Percentiles rank a stretch among this genome's conserved stretches.
phyloP scores from a whole-genome alignment of 2,329 filamentous ascomycete species.

The Neonectria magnoliae region DNA sequence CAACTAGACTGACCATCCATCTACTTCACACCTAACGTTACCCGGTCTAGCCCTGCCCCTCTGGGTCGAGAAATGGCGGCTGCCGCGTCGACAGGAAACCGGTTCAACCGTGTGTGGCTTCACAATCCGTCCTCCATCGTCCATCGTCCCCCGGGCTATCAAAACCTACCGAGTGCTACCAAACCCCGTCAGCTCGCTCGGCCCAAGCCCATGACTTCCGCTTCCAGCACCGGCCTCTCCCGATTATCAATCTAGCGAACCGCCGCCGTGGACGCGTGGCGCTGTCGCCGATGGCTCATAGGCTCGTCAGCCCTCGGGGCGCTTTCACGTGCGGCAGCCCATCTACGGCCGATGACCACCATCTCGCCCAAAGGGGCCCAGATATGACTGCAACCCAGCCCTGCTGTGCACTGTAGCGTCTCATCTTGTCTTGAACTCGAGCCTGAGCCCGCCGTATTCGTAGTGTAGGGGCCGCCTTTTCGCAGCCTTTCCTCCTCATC shows the following conservation, averaged over 20 bases:
- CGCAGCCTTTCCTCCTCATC: no score
- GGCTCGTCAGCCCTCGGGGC: slow-evolving; percentile 24
- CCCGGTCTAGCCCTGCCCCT: no score
- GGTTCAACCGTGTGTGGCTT: background rate
- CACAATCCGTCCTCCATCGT: no score
- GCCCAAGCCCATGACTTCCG: slow-evolving; percentile 41
- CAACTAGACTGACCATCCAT: no score
- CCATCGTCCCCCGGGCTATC: no score
- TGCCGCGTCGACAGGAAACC: slow-evolving; percentile 10
- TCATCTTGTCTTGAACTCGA: slow-evolving; percentile 27
- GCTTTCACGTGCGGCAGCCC: slow-evolving; percentile 38
- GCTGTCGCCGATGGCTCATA: slow-evolving; percentile 35
- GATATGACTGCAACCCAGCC: slow-evolving; percentile 35
- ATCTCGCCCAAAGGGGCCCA: slow-evolving; percentile 17
- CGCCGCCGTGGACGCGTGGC: slow-evolving; percentile 37
- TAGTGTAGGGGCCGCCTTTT: background rate
- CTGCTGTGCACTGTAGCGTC: slow-evolving; percentile 19
- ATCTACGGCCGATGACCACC: slow-evolving; percentile 41
- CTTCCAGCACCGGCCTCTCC: slow-evolving; percentile 32
- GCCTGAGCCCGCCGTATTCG: background rate
- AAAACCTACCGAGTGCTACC: no score
- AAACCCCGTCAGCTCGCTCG: slow-evolving; percentile 30
- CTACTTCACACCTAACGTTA: no score
- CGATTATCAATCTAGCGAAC: slow-evolving; percentile 28
- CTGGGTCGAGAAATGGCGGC: slow-evolving; percentile 1